Evolutionary conservation across 2,329 filamentous ascomycete species (phyloP).

Genomic region (Nigrospora sphaerica): DNA sequence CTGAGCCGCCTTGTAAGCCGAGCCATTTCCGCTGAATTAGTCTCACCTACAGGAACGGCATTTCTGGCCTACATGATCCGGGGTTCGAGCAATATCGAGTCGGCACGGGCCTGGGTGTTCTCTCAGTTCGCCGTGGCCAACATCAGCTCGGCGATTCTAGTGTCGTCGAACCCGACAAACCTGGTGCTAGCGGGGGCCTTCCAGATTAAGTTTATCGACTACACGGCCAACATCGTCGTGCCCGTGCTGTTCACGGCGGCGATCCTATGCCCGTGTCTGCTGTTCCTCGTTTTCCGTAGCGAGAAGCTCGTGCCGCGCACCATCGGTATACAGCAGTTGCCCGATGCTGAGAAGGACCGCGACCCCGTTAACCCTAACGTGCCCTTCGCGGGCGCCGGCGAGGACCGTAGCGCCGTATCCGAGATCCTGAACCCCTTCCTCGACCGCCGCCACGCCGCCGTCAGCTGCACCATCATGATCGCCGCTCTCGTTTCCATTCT

Average conservation of each 20-base stretch:
- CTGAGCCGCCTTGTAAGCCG: not conserved
- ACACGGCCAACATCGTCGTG: constrained; percentile 70
- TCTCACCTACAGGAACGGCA: constrained; percentile 38
- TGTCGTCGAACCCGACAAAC: constrained; percentile 73
- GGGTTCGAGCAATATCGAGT: constrained; percentile 63
- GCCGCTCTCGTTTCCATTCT: constrained; percentile 59
- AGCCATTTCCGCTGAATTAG: not conserved
- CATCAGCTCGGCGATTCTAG: constrained; percentile 66
- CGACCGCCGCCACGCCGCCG: constrained; percentile 56
- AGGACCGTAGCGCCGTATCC: constrained; percentile 51
- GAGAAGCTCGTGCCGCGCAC: constrained; percentile 55
- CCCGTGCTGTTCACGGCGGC: constrained; percentile 60
- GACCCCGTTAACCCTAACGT: constrained; percentile 68
- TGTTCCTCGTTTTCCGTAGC: constrained; percentile 62
- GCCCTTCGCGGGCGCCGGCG: constrained; percentile 49
- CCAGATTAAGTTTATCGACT: constrained; percentile 62
- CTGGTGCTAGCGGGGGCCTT: constrained; percentile 69
- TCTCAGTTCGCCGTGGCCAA: constrained; percentile 67
- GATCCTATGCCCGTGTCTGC: constrained; percentile 60
- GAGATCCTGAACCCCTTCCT: constrained; percentile 71
- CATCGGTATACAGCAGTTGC: constrained; percentile 62
- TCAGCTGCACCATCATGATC: constrained; percentile 60
- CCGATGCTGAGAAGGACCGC: constrained; percentile 44
- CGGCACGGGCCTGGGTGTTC: constrained; percentile 66
- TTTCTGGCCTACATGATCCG: constrained; percentile 73